Conservation (phyloP, 768 basidiomycete genomes). For the Lentinula boryana region DNA sequence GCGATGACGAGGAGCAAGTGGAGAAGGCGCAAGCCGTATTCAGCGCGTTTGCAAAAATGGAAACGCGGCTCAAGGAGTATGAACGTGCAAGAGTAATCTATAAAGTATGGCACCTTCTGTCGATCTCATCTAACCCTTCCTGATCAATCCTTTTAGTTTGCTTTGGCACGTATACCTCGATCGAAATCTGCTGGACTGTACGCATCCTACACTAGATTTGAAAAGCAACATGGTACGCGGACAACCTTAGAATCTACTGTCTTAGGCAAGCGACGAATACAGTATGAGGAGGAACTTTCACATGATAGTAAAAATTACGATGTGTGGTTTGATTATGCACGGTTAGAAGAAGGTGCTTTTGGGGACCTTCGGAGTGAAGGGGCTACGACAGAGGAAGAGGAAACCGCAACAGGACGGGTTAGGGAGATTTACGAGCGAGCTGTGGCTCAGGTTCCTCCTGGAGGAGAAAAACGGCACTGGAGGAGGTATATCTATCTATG, state of each 20-base stretch:
- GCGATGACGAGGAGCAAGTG: conserved; percentile 85
- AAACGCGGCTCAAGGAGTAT: conserved; percentile 91
- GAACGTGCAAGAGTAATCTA: conserved; percentile 96
- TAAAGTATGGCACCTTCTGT: conserved; percentile 52
- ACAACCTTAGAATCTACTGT: conserved; percentile 89
- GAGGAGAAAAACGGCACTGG: conserved; percentile 90
- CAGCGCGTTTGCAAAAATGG: conserved; percentile 91
- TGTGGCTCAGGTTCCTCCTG: conserved; percentile 93
- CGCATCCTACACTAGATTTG: conserved; percentile 92
- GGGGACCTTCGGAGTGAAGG: conserved; percentile 52
- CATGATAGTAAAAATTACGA: conserved; percentile 95
- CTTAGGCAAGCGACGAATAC: conserved; percentile 94
- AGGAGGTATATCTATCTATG: conserved; percentile 87
- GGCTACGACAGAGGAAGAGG: conserved; percentile 62
- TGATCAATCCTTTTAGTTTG: conserved; percentile 55
- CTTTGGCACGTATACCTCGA: conserved; percentile 85
- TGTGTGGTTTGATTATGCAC: conserved; percentile 95
- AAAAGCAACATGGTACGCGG: conserved; percentile 94
- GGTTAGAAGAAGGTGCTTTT: conserved; percentile 87
- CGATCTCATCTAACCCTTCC: background rate
- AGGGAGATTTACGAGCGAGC: conserved; percentile 95
- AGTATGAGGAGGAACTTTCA: conserved; percentile 93
- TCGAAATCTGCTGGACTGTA: conserved; percentile 88
- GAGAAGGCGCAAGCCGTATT: conserved; percentile 96
- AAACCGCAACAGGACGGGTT: conserved; percentile 57